Base-by-base conservation (phyloP, 1,284 basidiomycete species). In the Pholiota adiposa region DNA sequence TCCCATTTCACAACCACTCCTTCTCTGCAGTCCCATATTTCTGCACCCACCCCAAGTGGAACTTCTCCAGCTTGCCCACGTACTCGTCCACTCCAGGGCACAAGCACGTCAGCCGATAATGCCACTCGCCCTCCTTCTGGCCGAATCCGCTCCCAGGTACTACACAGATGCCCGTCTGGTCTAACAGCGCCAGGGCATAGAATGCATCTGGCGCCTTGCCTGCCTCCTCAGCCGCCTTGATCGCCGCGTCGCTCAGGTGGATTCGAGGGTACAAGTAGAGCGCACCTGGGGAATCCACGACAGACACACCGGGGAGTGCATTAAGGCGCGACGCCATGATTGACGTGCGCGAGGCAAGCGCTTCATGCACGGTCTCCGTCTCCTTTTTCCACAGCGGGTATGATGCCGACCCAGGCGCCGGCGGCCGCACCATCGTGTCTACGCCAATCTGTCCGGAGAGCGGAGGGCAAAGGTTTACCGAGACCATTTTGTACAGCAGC, bases 401-500 rank as follows among this genome's bases (percentile, higher is more conserved):
- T 60, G 88, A 92, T 67, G 86, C 83, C 6, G 90, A 83, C 16
- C 92, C 93, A 11, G 79, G 73, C 68, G 85, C 83, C 1, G 96
- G 96, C 23, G 95, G 94, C 41, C 90, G 85, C 41, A 97, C 92
- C 81, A 97, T 87, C 8, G 70, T 88, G 75, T 97, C 96, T 12
- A 98, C 91, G 53, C 92, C 94, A 72, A 98, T 87, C 78, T 97
- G 93, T 21, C 96, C 96, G 3, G 87, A 82, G 4, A 97, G 80
- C 2, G 95, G 92, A 18, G 96, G 94, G 76, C 96, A 97, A 18
- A 98, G 83, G 8, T 86, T 84, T 58, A 97, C 93, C 66, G 86
- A 90, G 53, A 94, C 93, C 88, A 98, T 94, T 81, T 98, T 98
- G 83, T 97, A 97, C 60, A 97, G 86, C 71, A 93, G 84, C 33